Evolutionary conservation across 129 eudicot genomes (phyloP).

Genomic region (Kitagawia praeruptora): DNA sequence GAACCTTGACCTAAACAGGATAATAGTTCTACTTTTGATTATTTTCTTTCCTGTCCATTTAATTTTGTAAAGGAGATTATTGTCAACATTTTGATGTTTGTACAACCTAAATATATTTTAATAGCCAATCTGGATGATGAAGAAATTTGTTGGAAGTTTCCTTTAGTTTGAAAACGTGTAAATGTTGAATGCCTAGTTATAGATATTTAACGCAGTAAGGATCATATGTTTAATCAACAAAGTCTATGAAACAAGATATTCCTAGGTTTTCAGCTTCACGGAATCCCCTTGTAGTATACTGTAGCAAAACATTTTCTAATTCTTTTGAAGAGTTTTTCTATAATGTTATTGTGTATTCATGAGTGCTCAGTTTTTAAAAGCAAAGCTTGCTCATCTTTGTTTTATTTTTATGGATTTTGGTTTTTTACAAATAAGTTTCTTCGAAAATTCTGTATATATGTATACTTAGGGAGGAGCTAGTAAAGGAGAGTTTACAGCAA

Average conservation of each 20-base stretch:
- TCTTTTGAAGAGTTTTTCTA: background rate
- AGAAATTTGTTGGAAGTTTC: no score
- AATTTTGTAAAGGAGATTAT: no score
- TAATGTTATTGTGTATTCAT: background rate
- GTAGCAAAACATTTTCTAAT: background rate
- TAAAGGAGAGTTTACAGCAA: constrained; percentile 45
- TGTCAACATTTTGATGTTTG: no score
- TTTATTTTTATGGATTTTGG: background rate
- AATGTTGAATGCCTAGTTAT: background rate
- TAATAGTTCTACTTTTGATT: background rate
- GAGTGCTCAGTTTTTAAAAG: background rate
- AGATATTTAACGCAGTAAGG: background rate
- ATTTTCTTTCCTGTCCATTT: no score
- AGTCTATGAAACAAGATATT: no score
- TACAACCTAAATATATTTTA: no score
- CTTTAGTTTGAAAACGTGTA: background rate
- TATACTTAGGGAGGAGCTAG: constrained; percentile 60
- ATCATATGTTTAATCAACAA: background rate
- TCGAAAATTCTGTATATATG: background rate
- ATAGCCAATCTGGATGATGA: no score
- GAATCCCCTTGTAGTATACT: background rate
- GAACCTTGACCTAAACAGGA: background rate
- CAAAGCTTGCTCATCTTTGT: background rate
- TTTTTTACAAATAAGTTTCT: background rate
- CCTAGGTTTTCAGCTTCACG: background rate